A percentile compares a stretch with the other conserved stretches of the same genome.
Evolutionary conservation across 306 rosid species (phyloP).

Genomic region (Arachis hypogaea): DNA sequence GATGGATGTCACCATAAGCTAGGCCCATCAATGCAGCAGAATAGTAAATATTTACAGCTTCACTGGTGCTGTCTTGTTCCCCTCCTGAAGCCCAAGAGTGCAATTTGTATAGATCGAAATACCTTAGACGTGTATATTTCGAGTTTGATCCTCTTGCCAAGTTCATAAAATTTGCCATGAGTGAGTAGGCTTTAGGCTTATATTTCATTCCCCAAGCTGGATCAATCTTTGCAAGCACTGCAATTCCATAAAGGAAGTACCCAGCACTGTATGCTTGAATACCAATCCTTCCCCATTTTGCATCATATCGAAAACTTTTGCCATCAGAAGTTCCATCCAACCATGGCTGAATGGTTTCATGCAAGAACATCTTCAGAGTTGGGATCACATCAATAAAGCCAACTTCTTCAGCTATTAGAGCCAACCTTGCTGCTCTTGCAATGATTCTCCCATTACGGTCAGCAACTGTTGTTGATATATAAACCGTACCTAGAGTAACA

Average conservation of each 20-base stretch:
- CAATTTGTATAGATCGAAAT: constrained; percentile 66
- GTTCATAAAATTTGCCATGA: constrained; percentile 61
- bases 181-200: constrained; percentile 63
- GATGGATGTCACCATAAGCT: constrained; percentile 64
- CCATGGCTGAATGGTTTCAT: constrained; percentile 81
- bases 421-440: constrained; percentile 86
- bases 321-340: constrained; percentile 65
- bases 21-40: constrained; percentile 72
- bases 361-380: constrained; percentile 55
- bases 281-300: constrained; percentile 77
- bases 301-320: constrained; percentile 77
- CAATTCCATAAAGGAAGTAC: constrained; percentile 75
- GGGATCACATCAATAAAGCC: constrained; percentile 61
- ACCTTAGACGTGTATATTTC: constrained; percentile 52
- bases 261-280: constrained; percentile 83
- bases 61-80: constrained; percentile 58
- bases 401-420: constrained; percentile 87
- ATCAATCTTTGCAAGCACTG: constrained; percentile 85
- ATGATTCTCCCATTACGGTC: constrained; percentile 73
- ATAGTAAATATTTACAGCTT: constrained; percentile 68
- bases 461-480: constrained; percentile 52
- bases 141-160: constrained; percentile 42
- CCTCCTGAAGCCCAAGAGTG: constrained; percentile 66
- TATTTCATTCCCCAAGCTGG: constrained; percentile 77
- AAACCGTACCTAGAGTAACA: constrained; percentile 45